A percentile compares a stretch with the other conserved stretches of the same genome.
phyloP scores from a whole-genome alignment of 306 rosid genomes.

The Vicia sativa region DNA sequence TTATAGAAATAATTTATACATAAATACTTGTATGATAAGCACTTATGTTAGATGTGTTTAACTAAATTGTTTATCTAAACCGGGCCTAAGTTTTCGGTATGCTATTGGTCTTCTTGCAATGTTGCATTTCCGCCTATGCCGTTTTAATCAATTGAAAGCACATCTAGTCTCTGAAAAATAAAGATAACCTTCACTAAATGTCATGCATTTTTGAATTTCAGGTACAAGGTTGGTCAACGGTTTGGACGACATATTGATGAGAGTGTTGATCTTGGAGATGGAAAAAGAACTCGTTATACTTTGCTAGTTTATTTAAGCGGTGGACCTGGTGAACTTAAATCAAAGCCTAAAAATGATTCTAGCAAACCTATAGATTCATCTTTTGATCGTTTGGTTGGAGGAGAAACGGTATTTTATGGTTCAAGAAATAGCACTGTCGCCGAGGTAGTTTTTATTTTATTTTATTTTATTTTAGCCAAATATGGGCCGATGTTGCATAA shows the following conservation, averaged over 20 bases:
- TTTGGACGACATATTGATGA: constrained; percentile 96
- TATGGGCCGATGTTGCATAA: neutral
- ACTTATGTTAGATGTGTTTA: too few species aligned
- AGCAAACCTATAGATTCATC: constrained; percentile 46
- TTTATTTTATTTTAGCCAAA: constrained; percentile 5
- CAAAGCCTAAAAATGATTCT: constrained; percentile 51
- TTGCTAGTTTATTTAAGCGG: constrained; percentile 86
- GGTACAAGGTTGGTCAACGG: constrained; percentile 84
- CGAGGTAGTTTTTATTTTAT: constrained; percentile 53
- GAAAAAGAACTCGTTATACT: constrained; percentile 78
- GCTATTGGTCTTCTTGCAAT: neutral
- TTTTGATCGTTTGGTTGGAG: constrained; percentile 71
- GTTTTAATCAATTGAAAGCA: constrained; percentile 8
- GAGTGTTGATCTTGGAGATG: constrained; percentile 73
- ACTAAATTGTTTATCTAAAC: neutral
- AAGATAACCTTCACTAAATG: constrained; percentile 19
- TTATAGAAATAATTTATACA: neutral
- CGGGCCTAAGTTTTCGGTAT: neutral
- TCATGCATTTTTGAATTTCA: constrained; percentile 37
- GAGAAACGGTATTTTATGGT: constrained; percentile 92
- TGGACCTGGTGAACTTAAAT: constrained; percentile 62
- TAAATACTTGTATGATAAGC: neutral
- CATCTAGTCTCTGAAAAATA: constrained; percentile 2
- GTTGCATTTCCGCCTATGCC: constrained; percentile 11
- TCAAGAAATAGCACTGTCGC: constrained; percentile 74